These are phyloP conservation scores for Cryomyces antarcticus DNA, from an alignment of 495 filamentous ascomycete species.

Conservation along the genomic window DNA sequence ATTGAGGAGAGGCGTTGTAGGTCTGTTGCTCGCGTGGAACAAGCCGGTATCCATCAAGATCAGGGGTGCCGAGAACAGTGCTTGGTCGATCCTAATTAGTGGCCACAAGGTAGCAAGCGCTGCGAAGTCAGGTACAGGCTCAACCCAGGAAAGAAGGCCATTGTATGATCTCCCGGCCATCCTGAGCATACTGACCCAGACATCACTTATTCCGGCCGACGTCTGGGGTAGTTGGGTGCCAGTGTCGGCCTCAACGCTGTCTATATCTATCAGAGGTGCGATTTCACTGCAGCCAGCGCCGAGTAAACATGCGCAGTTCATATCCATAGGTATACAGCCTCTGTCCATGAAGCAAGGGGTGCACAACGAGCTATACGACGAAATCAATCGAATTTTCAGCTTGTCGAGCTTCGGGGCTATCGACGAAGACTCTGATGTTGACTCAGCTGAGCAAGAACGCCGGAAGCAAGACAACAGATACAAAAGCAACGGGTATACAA, in stretches of 20 bases:
- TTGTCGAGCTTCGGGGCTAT: slow-evolving; percentile 56
- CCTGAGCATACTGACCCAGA: slow-evolving; percentile 39
- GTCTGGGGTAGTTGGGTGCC: slow-evolving; percentile 40
- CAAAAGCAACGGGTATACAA: slow-evolving; percentile 30
- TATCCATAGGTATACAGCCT: slow-evolving; percentile 44
- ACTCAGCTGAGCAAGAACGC: slow-evolving; percentile 17
- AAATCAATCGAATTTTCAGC: slow-evolving; percentile 58
- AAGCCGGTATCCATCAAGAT: slow-evolving; percentile 16
- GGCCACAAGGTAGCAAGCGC: not conserved
- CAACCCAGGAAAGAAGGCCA: not conserved
- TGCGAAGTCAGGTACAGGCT: not conserved
- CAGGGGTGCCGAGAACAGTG: slow-evolving; percentile 11
- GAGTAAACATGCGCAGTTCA: slow-evolving; percentile 55
- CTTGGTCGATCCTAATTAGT: slow-evolving; percentile 2
- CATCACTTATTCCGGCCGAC: slow-evolving; percentile 32
- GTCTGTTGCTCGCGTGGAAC: slow-evolving; percentile 47
- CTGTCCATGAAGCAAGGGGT: slow-evolving; percentile 21
- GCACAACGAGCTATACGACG: slow-evolving; percentile 51
- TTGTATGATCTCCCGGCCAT: not conserved
- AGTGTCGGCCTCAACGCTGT: slow-evolving; percentile 38
- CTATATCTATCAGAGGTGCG: slow-evolving; percentile 40
- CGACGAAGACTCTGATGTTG: slow-evolving; percentile 24
- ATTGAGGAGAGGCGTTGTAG: slow-evolving; percentile 36
- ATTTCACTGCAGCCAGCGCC: slow-evolving; percentile 51
- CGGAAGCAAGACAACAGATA: slow-evolving; percentile 21